Base-by-base conservation (phyloP, 164 flowering plant species). In the Vitis amurensis region DNA sequence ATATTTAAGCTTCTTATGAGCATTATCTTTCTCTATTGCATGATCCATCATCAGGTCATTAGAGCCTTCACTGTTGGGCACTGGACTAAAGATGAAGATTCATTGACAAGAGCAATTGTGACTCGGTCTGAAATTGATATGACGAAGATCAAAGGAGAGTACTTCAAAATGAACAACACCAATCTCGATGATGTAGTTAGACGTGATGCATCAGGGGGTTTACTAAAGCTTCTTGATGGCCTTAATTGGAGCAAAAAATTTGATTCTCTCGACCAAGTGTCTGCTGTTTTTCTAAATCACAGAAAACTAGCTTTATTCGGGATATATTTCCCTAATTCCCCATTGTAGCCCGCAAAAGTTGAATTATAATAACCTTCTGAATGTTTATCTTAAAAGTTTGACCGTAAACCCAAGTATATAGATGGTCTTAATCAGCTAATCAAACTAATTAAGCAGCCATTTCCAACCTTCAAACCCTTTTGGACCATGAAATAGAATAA, bases 131-230 rank as follows among this genome's bases (percentile, higher is more conserved):
- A 91, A 66, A 72, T 85, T 9, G 88, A 90, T 84, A 80, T 84
- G 89, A 78, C 73, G 84, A 84, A 82, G 69, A 71, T 89, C 56
- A 87, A 78, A 75, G 27, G 86, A 66, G 87, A 78, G 67, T 89
- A 88, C 69, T 61, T 59, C 50, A 74, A 71, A 30, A 69, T 71
- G 64, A 73, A 84, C 81, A 88, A 87, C 49, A 55, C 68, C 23
- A 82, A 76, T 70, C 82, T 91, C 2, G 93, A 85, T 47, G 74
- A 78, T 62, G 94, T 76, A 4, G 88, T 89, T n/a, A 72, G 55
- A 12, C 91, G 83, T 1, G 97, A 91, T 71, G 89, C 96, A 8
- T 93, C 98, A 0, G 96, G 94, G 94, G 51, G 83, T 86, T 70
- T 91, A 91, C 82, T 80, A 79, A 72, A 70, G 79, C 61, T 86